phyloP scores from a whole-genome alignment of 345 rosid genomes.

The Eucalyptus pauciflora region DNA sequence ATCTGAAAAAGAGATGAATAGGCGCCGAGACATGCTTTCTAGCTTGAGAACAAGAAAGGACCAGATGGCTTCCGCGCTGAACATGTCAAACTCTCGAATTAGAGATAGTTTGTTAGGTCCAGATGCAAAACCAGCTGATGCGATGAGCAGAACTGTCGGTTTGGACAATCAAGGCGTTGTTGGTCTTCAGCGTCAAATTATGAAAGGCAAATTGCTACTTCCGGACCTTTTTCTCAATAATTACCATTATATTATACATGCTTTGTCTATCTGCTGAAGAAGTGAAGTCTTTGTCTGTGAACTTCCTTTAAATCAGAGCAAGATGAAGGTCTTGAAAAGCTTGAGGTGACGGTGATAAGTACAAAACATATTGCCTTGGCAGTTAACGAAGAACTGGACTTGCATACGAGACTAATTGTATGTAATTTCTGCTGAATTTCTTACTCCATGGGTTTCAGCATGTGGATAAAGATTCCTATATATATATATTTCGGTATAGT shows the following conservation, averaged over 20 bases:
- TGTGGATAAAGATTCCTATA: neutral
- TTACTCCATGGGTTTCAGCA: neutral
- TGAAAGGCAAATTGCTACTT: slow-evolving; percentile 15
- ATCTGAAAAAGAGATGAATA: slow-evolving; percentile 33
- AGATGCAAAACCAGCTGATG: slow-evolving; percentile 16
- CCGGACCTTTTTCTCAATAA: neutral
- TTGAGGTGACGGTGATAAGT: slow-evolving; percentile 29
- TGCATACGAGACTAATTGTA: slow-evolving; percentile 31
- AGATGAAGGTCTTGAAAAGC: slow-evolving; percentile 36
- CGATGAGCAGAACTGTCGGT: slow-evolving; percentile 12
- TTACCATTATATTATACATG: neutral
- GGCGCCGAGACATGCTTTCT: slow-evolving; percentile 23
- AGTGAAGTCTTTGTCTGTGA: neutral
- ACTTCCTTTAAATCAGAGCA: slow-evolving; percentile 17
- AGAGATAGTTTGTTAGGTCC: slow-evolving; percentile 33
- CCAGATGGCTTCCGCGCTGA: slow-evolving; percentile 25
- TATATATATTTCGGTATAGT: neutral
- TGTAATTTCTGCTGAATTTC: neutral
- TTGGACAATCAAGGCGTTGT: slow-evolving; percentile 30
- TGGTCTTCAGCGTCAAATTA: slow-evolving; percentile 29
- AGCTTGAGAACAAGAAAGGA: slow-evolving; percentile 22
- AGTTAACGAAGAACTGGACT: slow-evolving; percentile 33
- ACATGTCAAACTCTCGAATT: slow-evolving; percentile 24
- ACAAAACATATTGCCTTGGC: slow-evolving; percentile 40
- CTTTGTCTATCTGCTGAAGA: neutral